A percentile compares a stretch with the other conserved stretches of the same genome.
phyloP scores from a whole-genome alignment of 1,284 basidiomycete species.

The Trametes pubescens region DNA sequence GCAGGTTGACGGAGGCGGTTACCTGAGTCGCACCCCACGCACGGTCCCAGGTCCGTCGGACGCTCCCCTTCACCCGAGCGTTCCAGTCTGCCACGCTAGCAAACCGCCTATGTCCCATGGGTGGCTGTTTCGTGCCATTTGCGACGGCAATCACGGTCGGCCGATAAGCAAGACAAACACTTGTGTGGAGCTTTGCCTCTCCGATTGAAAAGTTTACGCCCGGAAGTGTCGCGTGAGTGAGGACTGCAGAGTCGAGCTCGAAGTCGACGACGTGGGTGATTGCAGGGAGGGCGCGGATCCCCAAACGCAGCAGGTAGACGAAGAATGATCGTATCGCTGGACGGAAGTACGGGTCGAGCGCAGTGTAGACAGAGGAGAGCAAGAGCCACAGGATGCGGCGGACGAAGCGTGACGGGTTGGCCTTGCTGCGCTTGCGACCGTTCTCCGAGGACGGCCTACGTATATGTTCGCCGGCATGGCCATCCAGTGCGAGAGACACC shows the following conservation, averaged over 20 bases:
- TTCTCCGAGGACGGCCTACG: constrained; percentile 14
- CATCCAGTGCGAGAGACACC: constrained; percentile 58
- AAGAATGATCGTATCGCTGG: constrained; percentile 65
- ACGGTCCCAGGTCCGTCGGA: constrained; percentile 69
- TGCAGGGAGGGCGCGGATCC: constrained; percentile 69
- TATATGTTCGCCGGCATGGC: neutral
- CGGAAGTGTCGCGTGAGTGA: constrained; percentile 59
- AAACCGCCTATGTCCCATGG: constrained; percentile 40
- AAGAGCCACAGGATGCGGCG: constrained; percentile 52
- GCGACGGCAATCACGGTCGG: constrained; percentile 46
- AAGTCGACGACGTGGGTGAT: constrained; percentile 72
- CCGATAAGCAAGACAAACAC: constrained; percentile 61
- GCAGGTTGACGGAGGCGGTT: constrained; percentile 58
- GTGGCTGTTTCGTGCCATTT: constrained; percentile 31
- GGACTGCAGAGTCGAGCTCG: constrained; percentile 61
- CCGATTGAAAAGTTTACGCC: constrained; percentile 58
- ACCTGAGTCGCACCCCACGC: constrained; percentile 72
- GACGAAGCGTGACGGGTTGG: constrained; percentile 58
- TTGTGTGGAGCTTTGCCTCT: constrained; percentile 60
- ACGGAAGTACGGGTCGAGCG: constrained; percentile 65
- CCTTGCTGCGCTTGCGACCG: constrained; percentile 10
- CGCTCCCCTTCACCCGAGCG: constrained; percentile 62
- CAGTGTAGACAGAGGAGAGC: constrained; percentile 46
- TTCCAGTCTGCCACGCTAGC: constrained; percentile 67
- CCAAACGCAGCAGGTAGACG: constrained; percentile 60